phyloP scores from a whole-genome alignment of 139 green algal species.

The Zygnema circumcarinatum region DNA sequence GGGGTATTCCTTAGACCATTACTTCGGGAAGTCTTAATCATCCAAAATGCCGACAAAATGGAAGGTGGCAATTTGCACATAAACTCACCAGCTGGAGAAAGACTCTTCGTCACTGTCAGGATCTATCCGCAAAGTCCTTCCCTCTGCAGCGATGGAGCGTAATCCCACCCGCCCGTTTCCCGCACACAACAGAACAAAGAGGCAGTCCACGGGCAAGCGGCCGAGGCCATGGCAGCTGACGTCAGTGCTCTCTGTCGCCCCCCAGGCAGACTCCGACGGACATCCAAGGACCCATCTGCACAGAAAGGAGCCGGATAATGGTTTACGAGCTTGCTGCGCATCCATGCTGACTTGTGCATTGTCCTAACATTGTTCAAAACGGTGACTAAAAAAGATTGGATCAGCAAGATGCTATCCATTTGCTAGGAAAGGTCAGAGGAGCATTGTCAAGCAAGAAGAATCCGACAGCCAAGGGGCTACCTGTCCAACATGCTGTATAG shows the following conservation, averaged over 20 bases:
- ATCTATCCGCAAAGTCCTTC: constrained; percentile 15
- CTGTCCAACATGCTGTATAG: too few species aligned
- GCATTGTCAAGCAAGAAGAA: too few species aligned
- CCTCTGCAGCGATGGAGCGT: constrained; percentile 40
- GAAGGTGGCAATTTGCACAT: too few species aligned
- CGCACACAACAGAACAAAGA: constrained; percentile 35
- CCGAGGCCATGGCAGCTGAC: not conserved
- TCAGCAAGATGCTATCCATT: not conserved
- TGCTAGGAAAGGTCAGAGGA: not conserved
- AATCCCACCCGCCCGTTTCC: constrained; percentile 32
- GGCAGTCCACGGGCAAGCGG: constrained; percentile 5
- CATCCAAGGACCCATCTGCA: constrained; percentile 11
- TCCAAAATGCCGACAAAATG: too few species aligned
- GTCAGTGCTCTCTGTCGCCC: not conserved
- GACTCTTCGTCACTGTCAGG: too few species aligned
- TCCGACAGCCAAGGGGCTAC: too few species aligned
- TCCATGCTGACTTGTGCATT: not conserved
- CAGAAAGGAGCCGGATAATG: not conserved
- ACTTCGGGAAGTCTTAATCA: too few species aligned
- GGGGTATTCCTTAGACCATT: too few species aligned
- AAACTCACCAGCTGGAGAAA: not conserved
- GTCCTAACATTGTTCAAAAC: not conserved
- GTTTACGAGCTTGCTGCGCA: not conserved
- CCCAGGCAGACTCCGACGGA: not conserved
- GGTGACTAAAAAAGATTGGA: not conserved